Percentiles rank a stretch among this genome's conserved stretches.
Evolutionary conservation across 257 asterid genomes (phyloP).

Genomic region (Echium plantagineum): DNA sequence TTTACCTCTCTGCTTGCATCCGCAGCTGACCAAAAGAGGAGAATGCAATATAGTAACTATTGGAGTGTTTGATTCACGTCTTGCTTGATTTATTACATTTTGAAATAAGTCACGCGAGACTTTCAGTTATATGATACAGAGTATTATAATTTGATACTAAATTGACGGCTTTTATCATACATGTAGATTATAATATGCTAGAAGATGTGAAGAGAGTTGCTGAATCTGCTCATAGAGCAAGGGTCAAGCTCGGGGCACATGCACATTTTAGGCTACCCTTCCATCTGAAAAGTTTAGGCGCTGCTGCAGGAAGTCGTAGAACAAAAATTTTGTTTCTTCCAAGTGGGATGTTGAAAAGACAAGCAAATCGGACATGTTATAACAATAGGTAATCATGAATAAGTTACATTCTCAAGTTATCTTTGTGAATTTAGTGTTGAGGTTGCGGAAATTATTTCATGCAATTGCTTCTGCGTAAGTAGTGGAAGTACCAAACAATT

Average conservation of each 20-base stretch:
- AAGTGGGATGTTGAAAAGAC: conserved; percentile 71
- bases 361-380: conserved; percentile 48
- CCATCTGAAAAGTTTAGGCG: conserved; percentile 44
- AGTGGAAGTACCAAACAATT: background rate
- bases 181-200: conserved; percentile 64
- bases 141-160: background rate
- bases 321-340: conserved; percentile 44
- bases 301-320: conserved; percentile 56
- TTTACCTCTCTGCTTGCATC: too few species aligned
- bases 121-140: background rate
- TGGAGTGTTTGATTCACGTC: too few species aligned
- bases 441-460: background rate
- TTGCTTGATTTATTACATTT: too few species aligned
- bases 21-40: too few species aligned
- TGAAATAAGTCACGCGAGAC: background rate
- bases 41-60: too few species aligned
- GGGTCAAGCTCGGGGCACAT: conserved; percentile 43
- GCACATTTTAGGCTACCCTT: conserved; percentile 34
- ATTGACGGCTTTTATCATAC: conserved; percentile 3
- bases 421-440: background rate
- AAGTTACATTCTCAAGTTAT: too few species aligned
- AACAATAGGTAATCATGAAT: conserved; percentile 25
- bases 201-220: conserved; percentile 88
- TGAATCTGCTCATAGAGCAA: conserved; percentile 66
- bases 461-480: background rate